Percentiles rank a stretch among this genome's conserved stretches.
These are phyloP conservation scores for Anaeromyces robustus DNA, from an alignment of 192 early-diverging fungal genomes.

Conservation along the genomic window DNA sequence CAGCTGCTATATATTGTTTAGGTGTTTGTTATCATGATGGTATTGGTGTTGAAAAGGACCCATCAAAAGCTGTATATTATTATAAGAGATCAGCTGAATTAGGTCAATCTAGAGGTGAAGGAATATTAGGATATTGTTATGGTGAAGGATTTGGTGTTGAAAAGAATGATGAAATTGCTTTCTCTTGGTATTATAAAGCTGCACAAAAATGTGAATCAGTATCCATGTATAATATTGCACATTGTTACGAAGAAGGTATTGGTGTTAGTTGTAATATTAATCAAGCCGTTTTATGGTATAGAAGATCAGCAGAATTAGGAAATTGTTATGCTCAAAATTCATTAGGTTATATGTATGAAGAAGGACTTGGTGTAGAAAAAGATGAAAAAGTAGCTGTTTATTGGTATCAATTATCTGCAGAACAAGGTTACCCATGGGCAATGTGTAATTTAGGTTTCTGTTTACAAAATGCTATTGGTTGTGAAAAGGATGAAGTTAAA, in stretches of 20 bases:
- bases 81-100: slow-evolving; percentile 43
- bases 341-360: slow-evolving; percentile 64
- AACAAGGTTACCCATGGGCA: slow-evolving; percentile 38
- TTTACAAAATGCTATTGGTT: slow-evolving; percentile 43
- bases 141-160: slow-evolving; percentile 67
- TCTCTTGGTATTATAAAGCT: slow-evolving; percentile 29
- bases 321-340: slow-evolving; percentile 65
- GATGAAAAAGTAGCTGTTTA: slow-evolving; percentile 19
- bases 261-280: slow-evolving; percentile 6
- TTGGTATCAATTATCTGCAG: slow-evolving; percentile 24
- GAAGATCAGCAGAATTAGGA: slow-evolving; percentile 33
- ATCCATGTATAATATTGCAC: slow-evolving; percentile 43
- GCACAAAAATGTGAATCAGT: slow-evolving; percentile 22
- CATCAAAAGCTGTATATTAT: slow-evolving; percentile 52
- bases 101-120: slow-evolving; percentile 39
- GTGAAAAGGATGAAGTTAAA: not conserved
- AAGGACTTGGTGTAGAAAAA: slow-evolving; percentile 24
- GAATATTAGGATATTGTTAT: slow-evolving; percentile 70
- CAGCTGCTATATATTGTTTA: slow-evolving; percentile 25
- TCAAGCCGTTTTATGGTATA: slow-evolving; percentile 37
- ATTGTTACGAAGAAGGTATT: slow-evolving; percentile 39
- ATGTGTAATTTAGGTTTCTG: slow-evolving; percentile 66
- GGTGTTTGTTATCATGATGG: slow-evolving; percentile 71
- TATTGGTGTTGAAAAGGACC: slow-evolving; percentile 48
- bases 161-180: slow-evolving; percentile 24